phyloP scores from a whole-genome alignment of 495 filamentous ascomycete genomes.

The Hapsidospora chrysogenum region DNA sequence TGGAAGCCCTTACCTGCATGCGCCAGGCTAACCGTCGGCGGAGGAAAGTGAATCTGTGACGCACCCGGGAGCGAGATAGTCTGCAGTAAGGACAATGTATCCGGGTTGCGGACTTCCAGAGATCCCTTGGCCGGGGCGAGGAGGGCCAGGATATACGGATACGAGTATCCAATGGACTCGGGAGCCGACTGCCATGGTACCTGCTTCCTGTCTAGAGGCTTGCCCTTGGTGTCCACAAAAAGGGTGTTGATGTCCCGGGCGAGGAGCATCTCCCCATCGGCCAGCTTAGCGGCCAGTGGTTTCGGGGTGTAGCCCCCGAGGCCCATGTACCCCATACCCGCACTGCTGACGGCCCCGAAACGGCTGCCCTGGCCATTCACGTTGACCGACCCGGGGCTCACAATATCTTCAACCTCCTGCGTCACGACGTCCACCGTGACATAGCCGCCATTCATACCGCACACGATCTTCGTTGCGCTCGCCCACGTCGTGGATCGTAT shows the following conservation, averaged over 20 bases:
- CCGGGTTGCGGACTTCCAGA: conserved; percentile 83
- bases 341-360: conserved; percentile 38
- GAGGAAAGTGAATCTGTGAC: conserved; percentile 75
- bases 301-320: conserved; percentile 81
- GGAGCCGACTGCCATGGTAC: conserved; percentile 83
- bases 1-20: conserved; percentile 93
- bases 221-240: conserved; percentile 74
- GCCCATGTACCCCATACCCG: conserved; percentile 89
- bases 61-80: conserved; percentile 67
- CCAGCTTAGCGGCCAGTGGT: conserved; percentile 67
- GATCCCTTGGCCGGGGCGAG: conserved; percentile 71
- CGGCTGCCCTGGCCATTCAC: conserved; percentile 46
- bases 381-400: conserved; percentile 59
- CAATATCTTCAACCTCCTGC: conserved; percentile 52
- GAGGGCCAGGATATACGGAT: conserved; percentile 83
- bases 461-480: conserved; percentile 67
- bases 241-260: conserved; percentile 93
- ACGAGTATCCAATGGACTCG: conserved; percentile 83
- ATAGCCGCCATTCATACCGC: conserved; percentile 75
- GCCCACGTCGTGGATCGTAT: conserved; percentile 83
- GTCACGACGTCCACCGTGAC: conserved; percentile 74
- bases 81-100: conserved; percentile 76
- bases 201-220: conserved; percentile 67
- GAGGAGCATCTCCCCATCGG: conserved; percentile 69
- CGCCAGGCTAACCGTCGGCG: conserved; percentile 77